A percentile compares a stretch with the other conserved stretches of the same genome.
These are phyloP conservation scores for Pleurotus tuoliensis DNA, from an alignment of 768 basidiomycete species.

Conservation along the genomic window DNA sequence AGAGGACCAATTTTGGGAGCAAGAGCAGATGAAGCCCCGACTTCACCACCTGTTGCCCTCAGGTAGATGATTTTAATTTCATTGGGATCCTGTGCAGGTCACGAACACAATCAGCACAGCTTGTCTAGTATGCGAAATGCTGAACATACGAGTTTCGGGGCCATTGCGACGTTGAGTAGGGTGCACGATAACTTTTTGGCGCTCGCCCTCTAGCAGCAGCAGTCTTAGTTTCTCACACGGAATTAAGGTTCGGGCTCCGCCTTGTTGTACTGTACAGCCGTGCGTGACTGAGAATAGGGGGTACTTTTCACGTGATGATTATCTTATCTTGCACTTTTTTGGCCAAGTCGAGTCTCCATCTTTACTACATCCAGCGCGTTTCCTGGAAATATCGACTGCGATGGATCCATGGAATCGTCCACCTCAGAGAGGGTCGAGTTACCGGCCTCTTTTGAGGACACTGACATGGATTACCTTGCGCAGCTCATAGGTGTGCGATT, in stretches of 20 bases:
- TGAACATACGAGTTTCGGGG: conserved; percentile 69
- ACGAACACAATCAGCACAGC: conserved; percentile 5
- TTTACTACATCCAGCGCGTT: not conserved
- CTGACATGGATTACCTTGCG: conserved; percentile 77
- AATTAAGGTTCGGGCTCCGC: conserved; percentile 55
- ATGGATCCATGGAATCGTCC: conserved; percentile 83
- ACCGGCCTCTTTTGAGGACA: conserved; percentile 81
- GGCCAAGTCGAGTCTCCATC: not conserved
- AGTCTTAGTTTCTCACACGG: conserved; percentile 11
- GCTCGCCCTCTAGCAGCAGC: conserved; percentile 17
- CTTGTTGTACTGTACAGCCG: conserved; percentile 52
- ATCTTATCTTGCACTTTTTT: not conserved
- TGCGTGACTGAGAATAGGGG: not conserved
- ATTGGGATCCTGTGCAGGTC: conserved; percentile 72
- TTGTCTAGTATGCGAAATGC: not conserved
- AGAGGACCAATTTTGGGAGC: conserved; percentile 99
- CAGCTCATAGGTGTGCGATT: conserved; percentile 74
- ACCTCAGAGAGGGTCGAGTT: conserved; percentile 67
- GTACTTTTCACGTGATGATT: not conserved
- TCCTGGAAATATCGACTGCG: conserved; percentile 40
- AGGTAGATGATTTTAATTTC: conserved; percentile 99
- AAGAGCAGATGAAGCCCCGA: conserved; percentile 96
- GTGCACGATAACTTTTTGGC: conserved; percentile 15
- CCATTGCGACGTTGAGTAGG: conserved; percentile 46
- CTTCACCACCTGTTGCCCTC: conserved; percentile 97